Conservation (phyloP, 352 stramenopile species). For the Globisporangium perplexum region DNA sequence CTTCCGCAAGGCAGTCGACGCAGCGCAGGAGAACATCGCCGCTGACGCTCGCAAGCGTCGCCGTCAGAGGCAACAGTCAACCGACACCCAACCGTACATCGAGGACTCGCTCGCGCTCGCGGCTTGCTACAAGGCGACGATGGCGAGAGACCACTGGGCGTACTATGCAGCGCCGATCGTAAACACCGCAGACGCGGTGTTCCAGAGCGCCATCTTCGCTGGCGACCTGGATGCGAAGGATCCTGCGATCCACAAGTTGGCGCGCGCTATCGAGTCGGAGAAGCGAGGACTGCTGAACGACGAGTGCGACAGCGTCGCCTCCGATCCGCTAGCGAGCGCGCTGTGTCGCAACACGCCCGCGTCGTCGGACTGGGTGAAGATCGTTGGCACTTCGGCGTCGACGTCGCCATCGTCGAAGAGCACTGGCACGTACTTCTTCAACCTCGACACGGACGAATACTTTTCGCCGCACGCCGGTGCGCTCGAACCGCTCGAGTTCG, state of each 20-base stretch:
- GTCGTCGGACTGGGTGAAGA: slow-evolving; percentile 55
- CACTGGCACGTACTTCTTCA: slow-evolving; percentile 35
- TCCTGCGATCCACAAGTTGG: slow-evolving; percentile 3
- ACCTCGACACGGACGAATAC: slow-evolving; percentile 54
- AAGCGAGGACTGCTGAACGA: slow-evolving; percentile 17
- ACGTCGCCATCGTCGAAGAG: background rate
- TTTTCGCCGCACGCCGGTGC: slow-evolving; percentile 9
- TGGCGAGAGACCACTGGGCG: slow-evolving; percentile 15
- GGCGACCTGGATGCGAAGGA: background rate
- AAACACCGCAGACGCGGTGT: slow-evolving; percentile 8
- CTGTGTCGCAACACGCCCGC: slow-evolving; percentile 29
- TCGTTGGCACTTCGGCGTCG: slow-evolving; percentile 3
- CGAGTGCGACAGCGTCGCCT: background rate
- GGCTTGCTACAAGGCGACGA: slow-evolving; percentile 33
- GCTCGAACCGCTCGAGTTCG: slow-evolving; percentile 55
- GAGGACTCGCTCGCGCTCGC: slow-evolving; percentile 31
- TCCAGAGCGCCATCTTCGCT: slow-evolving; percentile 5
- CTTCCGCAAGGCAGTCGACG: slow-evolving; percentile 20
- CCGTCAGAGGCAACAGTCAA: background rate
- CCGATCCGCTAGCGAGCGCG: slow-evolving; percentile 21
- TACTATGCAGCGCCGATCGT: slow-evolving; percentile 10
- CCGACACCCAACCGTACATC: background rate
- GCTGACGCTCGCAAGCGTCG: background rate
- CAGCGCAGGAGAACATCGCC: background rate
- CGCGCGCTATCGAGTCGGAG: background rate